A percentile compares a stretch with the other conserved stretches of the same genome.
These are phyloP conservation scores for Metschnikowia borealis DNA, from an alignment of 805 yeast species.

Conservation along the genomic window DNA sequence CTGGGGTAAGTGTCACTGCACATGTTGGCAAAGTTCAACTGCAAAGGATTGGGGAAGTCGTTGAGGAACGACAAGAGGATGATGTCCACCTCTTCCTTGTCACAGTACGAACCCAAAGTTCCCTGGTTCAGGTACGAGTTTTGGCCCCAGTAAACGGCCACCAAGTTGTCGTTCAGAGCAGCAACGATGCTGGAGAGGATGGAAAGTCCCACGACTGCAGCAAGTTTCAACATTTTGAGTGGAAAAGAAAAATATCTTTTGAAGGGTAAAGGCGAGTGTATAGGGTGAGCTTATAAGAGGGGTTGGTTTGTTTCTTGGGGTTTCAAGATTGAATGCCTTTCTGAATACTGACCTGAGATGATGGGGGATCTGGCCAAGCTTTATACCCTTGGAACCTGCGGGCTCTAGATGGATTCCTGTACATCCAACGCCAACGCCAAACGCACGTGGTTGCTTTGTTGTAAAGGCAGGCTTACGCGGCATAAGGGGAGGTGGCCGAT, in stretches of 20 bases:
- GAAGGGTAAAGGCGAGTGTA: not conserved
- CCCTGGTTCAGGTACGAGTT: constrained; percentile 50
- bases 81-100: constrained; percentile 64
- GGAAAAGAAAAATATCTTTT: not conserved
- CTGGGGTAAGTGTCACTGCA: constrained; percentile 46
- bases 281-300: no score
- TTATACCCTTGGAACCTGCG: no score
- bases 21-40: constrained; percentile 52
- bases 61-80: constrained; percentile 67
- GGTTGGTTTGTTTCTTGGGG: no score
- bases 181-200: not conserved
- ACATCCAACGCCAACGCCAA: no score
- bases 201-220: not conserved
- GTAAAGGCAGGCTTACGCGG: no score
- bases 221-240: constrained; percentile 1
- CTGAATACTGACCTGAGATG: no score
- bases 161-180: constrained; percentile 25
- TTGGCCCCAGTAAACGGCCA: constrained; percentile 91
- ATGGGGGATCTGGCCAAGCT: no score
- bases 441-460: no score
- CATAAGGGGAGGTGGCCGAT: no score
- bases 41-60: constrained; percentile 45
- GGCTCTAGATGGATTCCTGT: no score
- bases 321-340: no score
- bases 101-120: constrained; percentile 51